Base-by-base conservation (phyloP, 805 yeast genomes). In the Metschnikowia kofuensis region DNA sequence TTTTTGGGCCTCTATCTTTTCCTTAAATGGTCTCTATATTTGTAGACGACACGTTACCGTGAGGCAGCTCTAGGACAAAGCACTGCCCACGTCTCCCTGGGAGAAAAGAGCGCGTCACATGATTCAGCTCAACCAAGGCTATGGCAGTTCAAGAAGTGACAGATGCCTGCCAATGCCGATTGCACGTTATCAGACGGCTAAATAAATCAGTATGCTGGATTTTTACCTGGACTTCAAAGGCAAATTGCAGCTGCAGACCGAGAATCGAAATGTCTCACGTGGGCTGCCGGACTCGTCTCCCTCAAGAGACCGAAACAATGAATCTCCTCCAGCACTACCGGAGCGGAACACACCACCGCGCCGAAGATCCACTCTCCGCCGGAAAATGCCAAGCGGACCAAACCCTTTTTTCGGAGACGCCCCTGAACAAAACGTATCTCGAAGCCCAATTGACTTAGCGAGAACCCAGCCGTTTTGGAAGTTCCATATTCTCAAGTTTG, bases 401-500 rank as follows among this genome's bases (percentile, higher is more conserved):
- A 50, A 50, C 27, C 54, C 56, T 14, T 49, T 47, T 39, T 10
- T 13, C 10, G 38, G 40, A 34, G 16, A 7, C 16, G 34, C 13
- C 6, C 11, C n/a, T 10, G 11, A 29, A 28, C 16, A n/a, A 9
- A 26, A 34, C 7, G 13, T 30, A 12, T 4, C n/a, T 28, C 32
- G 26, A 16, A 4, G 4, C 21, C 7, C 11, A 9, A 28, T 13
- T 10, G 12, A 11, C 29, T 14, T 11, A 7, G 27, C 32, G 32
- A 9, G 10, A 27, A 14, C 27, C 11, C 51, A 48, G 21, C 74
- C 72, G 14, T 78, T 73, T 54, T 83, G 85, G 83, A 84, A 83
- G 59, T 85, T 84, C 57, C 90, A 85, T 59, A 67, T 84, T 6
- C 60, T 81, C 26, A 75, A 72, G 46, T 67, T 81, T 44, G 82